phyloP scores from a whole-genome alignment of 768 basidiomycete species.

The Leccinum pellstonianum region DNA sequence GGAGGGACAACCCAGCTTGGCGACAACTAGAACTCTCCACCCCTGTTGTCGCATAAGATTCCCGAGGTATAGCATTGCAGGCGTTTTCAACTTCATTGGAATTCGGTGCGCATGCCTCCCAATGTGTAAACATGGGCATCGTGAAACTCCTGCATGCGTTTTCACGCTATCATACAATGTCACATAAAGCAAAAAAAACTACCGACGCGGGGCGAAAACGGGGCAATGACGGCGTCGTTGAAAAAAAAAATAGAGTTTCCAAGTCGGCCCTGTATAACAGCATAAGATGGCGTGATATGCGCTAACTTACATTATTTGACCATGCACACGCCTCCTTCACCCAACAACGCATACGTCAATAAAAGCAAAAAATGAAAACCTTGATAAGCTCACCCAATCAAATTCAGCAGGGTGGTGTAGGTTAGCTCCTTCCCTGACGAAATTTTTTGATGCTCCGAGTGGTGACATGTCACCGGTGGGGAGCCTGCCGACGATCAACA shows the following conservation, averaged over 20 bases:
- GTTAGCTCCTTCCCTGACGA: not conserved
- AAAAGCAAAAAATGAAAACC: not conserved
- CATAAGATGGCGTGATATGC: not conserved
- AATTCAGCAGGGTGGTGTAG: not conserved
- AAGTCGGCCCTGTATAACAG: not conserved
- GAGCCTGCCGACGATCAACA: not conserved
- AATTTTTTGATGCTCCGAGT: not conserved
- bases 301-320: not conserved
- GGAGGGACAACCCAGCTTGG: not conserved
- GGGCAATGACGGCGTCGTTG: not conserved
- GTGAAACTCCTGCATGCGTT: not conserved
- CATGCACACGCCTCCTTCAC: slow-evolving; percentile 11
- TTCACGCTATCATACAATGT: too few relatives aligned
- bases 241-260: not conserved
- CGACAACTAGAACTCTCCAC: not conserved
- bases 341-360: not conserved
- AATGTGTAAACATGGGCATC: not conserved
- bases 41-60: not conserved
- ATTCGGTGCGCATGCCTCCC: not conserved
- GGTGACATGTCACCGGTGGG: not conserved
- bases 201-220: too few relatives aligned
- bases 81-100: not conserved
- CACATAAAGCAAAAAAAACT: too few relatives aligned
- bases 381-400: slow-evolving; percentile 1
- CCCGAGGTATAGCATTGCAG: not conserved